Conservation (phyloP, 1,284 basidiomycete genomes). For the Melampsora larici-populina region DNA sequence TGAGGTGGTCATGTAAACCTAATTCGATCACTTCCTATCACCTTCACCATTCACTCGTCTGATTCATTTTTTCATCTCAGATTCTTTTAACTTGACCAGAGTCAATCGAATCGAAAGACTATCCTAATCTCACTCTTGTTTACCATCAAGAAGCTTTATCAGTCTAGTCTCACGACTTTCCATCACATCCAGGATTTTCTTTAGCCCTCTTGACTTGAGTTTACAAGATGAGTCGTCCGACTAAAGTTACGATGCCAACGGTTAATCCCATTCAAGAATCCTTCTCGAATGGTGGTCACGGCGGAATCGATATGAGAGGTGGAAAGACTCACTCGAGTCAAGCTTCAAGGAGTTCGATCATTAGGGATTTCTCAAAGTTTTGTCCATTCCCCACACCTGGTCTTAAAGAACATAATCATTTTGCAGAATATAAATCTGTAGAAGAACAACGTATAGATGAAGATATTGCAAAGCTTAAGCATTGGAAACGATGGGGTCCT, state of each 20-base stretch:
- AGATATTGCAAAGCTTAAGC: constrained; percentile 65
- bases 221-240: constrained; percentile 31
- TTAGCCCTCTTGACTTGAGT: too few relatives aligned
- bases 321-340: constrained; percentile 6
- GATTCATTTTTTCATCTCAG: too few relatives aligned
- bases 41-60: too few relatives aligned
- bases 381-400: constrained; percentile 46
- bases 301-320: not conserved
- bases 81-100: too few relatives aligned
- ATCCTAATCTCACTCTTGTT: too few relatives aligned
- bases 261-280: constrained; percentile 1
- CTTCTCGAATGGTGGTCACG: not conserved
- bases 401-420: constrained; percentile 46
- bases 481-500: constrained; percentile 99
- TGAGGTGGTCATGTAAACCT: too few relatives aligned
- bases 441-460: constrained; percentile 60
- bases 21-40: too few relatives aligned
- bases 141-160: too few relatives aligned
- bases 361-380: constrained; percentile 43
- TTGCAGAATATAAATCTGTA: constrained; percentile 55
- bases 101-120: too few relatives aligned
- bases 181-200: too few relatives aligned
- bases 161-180: too few relatives aligned
- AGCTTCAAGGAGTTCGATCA: constrained; percentile 14
- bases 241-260: constrained; percentile 26